Percentiles rank a stretch among this genome's conserved stretches.
phyloP scores from a whole-genome alignment of 345 rosid genomes.

The Cardamine occulta region DNA sequence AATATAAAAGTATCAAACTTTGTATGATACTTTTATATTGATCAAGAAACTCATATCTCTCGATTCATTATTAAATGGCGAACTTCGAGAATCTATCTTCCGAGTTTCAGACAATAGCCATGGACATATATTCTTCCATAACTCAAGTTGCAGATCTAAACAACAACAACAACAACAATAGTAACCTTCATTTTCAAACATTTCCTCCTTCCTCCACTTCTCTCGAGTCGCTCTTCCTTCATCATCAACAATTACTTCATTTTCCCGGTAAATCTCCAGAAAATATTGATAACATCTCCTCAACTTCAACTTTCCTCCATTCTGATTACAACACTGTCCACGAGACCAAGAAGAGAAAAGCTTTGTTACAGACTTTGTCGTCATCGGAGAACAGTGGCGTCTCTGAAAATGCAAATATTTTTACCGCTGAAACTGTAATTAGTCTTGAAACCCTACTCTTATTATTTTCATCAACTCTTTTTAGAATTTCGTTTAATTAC shows the following conservation, averaged over 20 bases:
- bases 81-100: constrained; percentile 40
- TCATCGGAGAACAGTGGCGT: constrained; percentile 48
- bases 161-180: constrained; percentile 26
- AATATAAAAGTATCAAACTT: constrained; percentile 32
- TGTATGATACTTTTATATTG: too few relatives aligned
- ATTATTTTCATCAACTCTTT: not conserved
- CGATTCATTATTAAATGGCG: constrained; percentile 24
- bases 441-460: constrained; percentile 24
- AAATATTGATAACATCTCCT: constrained; percentile 26
- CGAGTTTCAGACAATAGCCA: constrained; percentile 36
- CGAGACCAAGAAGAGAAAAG: constrained; percentile 46
- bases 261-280: constrained; percentile 41
- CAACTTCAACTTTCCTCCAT: constrained; percentile 35
- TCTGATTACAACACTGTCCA: constrained; percentile 37
- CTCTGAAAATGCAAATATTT: constrained; percentile 30
- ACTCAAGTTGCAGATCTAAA: constrained; percentile 48
- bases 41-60: constrained; percentile 17
- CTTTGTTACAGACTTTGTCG: constrained; percentile 47
- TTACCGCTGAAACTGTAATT: constrained; percentile 40
- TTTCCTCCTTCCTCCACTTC: constrained; percentile 45
- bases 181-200: constrained; percentile 41
- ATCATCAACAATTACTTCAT: constrained; percentile 42
- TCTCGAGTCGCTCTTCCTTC: constrained; percentile 48
- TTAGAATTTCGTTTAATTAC: not conserved
- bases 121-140: constrained; percentile 39